Conservation (phyloP, 345 rosid species). For the Carallia brachiata region DNA sequence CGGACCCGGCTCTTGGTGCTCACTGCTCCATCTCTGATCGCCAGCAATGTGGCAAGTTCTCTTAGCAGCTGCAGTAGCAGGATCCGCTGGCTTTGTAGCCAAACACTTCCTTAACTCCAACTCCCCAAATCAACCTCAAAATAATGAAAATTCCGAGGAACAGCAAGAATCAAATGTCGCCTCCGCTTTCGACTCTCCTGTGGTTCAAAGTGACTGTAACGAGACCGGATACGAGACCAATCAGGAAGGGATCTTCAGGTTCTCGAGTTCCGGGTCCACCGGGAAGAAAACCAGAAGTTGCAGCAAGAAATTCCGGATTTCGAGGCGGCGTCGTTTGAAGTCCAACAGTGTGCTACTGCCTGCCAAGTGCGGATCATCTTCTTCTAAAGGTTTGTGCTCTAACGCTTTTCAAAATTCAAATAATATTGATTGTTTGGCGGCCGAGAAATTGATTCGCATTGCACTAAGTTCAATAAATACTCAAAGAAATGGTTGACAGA, state of each 20-base stretch:
- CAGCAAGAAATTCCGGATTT: constrained; percentile 30
- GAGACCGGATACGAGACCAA: constrained; percentile 29
- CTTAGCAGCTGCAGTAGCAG: constrained; percentile 72
- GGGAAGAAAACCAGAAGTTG: constrained; percentile 16
- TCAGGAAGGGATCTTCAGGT: constrained; percentile 58
- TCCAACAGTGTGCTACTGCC: constrained; percentile 28
- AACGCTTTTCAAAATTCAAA: too few relatives aligned
- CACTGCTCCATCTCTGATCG: not conserved
- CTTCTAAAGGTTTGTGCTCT: constrained; percentile 41
- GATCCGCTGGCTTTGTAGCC: constrained; percentile 63
- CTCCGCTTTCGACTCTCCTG: constrained; percentile 16
- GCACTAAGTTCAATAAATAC: too few relatives aligned
- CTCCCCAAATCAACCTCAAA: not conserved
- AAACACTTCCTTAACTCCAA: constrained; percentile 38
- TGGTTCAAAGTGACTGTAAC: constrained; percentile 13
- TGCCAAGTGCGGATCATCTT: constrained; percentile 36
- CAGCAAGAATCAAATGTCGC: constrained; percentile 7
- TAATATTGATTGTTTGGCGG: too few relatives aligned
- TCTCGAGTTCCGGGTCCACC: constrained; percentile 58
- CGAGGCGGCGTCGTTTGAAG: constrained; percentile 30
- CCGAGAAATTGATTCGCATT: too few relatives aligned
- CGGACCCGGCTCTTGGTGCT: too few relatives aligned
- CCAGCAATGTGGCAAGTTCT: constrained; percentile 71
- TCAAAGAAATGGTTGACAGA: too few relatives aligned
- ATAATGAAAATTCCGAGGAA: not conserved